These are phyloP conservation scores for Trichoderma breve DNA, from an alignment of 2,329 filamentous ascomycete genomes.

Conservation along the genomic window DNA sequence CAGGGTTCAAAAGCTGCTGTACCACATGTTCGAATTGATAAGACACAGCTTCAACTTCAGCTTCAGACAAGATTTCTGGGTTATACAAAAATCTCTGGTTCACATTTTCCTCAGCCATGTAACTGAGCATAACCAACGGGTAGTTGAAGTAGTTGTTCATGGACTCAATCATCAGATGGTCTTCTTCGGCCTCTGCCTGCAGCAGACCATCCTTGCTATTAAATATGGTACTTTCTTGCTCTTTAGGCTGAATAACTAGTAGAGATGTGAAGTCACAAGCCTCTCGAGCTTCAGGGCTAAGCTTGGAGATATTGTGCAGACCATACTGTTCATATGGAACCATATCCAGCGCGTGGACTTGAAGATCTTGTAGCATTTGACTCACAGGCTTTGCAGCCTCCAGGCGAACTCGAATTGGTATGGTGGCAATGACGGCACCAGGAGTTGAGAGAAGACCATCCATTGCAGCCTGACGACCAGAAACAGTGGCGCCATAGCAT, in stretches of 20 bases:
- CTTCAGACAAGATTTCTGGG: conserved; percentile 5
- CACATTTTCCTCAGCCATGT: conserved; percentile 11
- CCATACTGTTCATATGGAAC: conserved; percentile 29
- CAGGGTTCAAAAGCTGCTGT: conserved; percentile 18
- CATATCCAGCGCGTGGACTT: conserved; percentile 23
- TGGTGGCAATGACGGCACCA: conserved; percentile 24
- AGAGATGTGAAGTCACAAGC: conserved; percentile 13
- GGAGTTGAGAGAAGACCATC: conserved; percentile 20
- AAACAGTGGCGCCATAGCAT: conserved; percentile 15
- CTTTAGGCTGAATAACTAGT: conserved; percentile 15
- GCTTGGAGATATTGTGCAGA: conserved; percentile 25
- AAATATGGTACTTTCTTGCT: background rate
- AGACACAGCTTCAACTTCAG: conserved; percentile 16
- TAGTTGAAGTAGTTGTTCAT: conserved; percentile 23
- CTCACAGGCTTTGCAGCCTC: conserved; percentile 13
- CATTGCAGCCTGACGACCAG: conserved; percentile 22
- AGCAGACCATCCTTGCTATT: background rate
- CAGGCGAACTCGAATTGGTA: conserved; percentile 23
- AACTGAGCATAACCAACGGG: conserved; percentile 20
- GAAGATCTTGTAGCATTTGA: conserved; percentile 21
- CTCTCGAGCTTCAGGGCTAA: conserved; percentile 19
- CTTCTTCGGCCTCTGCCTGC: background rate
- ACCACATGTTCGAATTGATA: conserved; percentile 23
- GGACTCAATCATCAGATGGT: background rate
- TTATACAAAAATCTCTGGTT: conserved; percentile 18